Percentiles rank a stretch among this genome's conserved stretches.
Evolutionary conservation across 192 early-diverging fungal species (phyloP).

Genomic region (Backusella macrospora): DNA sequence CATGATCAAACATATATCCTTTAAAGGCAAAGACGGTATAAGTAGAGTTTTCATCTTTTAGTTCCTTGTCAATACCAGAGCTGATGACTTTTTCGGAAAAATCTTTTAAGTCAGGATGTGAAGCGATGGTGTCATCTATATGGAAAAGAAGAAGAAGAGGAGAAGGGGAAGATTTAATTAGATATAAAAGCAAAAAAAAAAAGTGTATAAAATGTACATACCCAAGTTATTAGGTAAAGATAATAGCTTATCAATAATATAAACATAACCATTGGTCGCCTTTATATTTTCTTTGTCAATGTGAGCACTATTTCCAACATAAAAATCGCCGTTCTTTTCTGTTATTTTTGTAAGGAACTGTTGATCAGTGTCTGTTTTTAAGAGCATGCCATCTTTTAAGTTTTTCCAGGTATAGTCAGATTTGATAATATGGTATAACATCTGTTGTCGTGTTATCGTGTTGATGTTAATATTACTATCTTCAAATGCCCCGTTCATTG

Average conservation of each 20-base stretch:
- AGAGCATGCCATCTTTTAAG: constrained; percentile 22
- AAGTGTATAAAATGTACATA: constrained; percentile 7
- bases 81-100: constrained; percentile 22
- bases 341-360: not conserved
- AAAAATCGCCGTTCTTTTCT: not conserved
- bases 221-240: constrained; percentile 39
- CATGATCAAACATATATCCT: constrained; percentile 29
- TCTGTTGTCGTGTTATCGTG: constrained; percentile 5
- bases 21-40: constrained; percentile 52
- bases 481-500: constrained; percentile 44
- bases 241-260: constrained; percentile 44
- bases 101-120: constrained; percentile 20
- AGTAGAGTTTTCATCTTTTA: constrained; percentile 36
- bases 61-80: constrained; percentile 25
- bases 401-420: constrained; percentile 7
- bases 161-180: too few relatives aligned
- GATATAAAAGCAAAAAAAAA: too few relatives aligned
- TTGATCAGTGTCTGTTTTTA: constrained; percentile 7
- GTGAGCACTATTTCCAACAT: constrained; percentile 7
- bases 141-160: too few relatives aligned
- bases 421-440: constrained; percentile 32
- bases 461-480: constrained; percentile 17
- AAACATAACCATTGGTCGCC: constrained; percentile 52
- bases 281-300: constrained; percentile 28
- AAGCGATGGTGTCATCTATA: not conserved